A percentile compares a stretch with the other conserved stretches of the same genome.
phyloP scores from a whole-genome alignment of 345 rosid species.

The Arabidopsis suecica region DNA sequence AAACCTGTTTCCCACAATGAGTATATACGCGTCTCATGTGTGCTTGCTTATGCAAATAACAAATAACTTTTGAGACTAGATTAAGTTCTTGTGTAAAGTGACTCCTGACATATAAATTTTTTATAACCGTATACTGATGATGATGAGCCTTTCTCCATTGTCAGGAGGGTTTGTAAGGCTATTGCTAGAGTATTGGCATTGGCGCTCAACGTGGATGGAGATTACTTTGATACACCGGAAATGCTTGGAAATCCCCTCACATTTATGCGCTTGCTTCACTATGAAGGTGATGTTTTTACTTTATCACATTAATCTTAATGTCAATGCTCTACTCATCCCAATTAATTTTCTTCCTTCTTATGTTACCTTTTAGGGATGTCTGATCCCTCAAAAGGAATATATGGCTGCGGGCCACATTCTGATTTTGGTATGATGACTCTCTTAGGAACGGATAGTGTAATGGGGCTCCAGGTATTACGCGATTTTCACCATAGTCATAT shows the following conservation, averaged over 20 bases:
- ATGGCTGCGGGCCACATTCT: slow-evolving; percentile 87
- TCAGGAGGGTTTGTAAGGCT: slow-evolving; percentile 59
- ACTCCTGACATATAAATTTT: not conserved
- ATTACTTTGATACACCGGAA: slow-evolving; percentile 72
- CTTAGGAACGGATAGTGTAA: slow-evolving; percentile 69
- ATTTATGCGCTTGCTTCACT: slow-evolving; percentile 66
- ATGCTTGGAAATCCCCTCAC: slow-evolving; percentile 81
- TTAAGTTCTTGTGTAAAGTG: not conserved
- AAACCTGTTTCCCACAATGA: too few relatives aligned
- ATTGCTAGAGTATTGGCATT: slow-evolving; percentile 74
- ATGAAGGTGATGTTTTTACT: slow-evolving; percentile 58
- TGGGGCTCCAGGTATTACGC: slow-evolving; percentile 69
- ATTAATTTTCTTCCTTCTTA: not conserved
- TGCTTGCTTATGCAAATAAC: too few relatives aligned
- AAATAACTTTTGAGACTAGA: too few relatives aligned
- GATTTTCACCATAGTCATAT: not conserved
- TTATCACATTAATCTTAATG: slow-evolving; percentile 31
- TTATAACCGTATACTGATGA: not conserved
- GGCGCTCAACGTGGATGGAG: slow-evolving; percentile 66
- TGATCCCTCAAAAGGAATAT: slow-evolving; percentile 75
- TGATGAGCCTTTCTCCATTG: slow-evolving; percentile 16
- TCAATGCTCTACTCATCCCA: slow-evolving; percentile 1
- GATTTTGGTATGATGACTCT: slow-evolving; percentile 86
- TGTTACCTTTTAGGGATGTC: slow-evolving; percentile 44
- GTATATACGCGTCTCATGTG: too few relatives aligned